These are phyloP conservation scores for Chondrus crispus DNA, from an alignment of 23 red algal species.

Conservation along the genomic window DNA sequence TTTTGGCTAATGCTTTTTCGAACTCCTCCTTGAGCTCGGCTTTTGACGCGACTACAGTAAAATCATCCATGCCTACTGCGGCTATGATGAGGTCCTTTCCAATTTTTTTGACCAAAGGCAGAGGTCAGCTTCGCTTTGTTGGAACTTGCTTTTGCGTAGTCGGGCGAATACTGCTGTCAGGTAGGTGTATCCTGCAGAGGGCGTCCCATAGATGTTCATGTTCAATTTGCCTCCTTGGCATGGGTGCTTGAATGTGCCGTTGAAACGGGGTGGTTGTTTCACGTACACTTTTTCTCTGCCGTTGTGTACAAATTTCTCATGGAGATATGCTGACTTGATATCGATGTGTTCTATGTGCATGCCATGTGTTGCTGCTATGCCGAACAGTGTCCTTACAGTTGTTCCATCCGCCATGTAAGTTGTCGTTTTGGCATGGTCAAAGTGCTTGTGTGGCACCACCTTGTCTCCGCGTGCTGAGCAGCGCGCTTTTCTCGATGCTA, in stretches of 20 bases:
- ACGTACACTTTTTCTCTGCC: neutral
- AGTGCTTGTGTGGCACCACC: neutral
- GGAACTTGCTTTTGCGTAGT: neutral
- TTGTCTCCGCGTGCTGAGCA: neutral
- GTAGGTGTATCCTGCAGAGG: neutral
- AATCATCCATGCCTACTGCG: neutral
- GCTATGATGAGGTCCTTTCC: neutral
- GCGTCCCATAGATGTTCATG: neutral
- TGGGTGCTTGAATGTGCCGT: neutral
- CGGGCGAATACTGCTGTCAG: neutral
- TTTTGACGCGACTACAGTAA: neutral
- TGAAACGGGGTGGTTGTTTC: neutral
- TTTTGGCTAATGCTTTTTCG: neutral
- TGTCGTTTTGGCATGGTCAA: neutral
- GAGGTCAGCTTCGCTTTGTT: neutral
- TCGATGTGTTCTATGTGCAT: neutral
- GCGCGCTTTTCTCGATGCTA: neutral
- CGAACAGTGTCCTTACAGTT: neutral
- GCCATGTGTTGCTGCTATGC: neutral
- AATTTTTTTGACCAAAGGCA: neutral
- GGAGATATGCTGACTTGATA: neutral
- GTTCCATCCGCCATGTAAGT: neutral
- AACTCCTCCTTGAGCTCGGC: neutral
- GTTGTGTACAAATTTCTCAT: neutral
- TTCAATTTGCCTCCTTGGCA: neutral